Percentiles rank a stretch among this genome's conserved stretches.
These are phyloP conservation scores for Nemania sp. DNA, from an alignment of 2,329 filamentous ascomycete species.

Conservation along the genomic window DNA sequence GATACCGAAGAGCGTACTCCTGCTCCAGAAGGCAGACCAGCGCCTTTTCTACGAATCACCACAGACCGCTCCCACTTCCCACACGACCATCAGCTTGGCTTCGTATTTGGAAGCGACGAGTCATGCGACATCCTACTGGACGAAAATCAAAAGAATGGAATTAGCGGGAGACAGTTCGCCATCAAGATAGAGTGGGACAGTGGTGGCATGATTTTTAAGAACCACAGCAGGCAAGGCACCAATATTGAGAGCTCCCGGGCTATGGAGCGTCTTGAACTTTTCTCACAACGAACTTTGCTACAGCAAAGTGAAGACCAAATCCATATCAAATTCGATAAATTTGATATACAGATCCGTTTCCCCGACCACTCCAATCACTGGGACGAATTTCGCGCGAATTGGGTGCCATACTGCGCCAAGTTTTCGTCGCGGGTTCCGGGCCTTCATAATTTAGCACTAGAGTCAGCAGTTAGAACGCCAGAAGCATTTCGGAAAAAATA, in stretches of 20 bases:
- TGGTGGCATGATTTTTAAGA: not conserved
- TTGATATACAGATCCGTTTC: not conserved
- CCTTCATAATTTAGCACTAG: not conserved
- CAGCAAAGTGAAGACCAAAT: not conserved
- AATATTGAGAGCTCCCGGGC: not conserved
- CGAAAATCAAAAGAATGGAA: not conserved
- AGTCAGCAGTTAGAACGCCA: not conserved
- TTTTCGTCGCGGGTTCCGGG: not conserved
- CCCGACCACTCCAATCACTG: not conserved
- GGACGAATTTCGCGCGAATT: not conserved
- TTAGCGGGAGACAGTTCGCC: not conserved
- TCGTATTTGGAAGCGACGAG: not conserved
- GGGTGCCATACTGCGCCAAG: not conserved
- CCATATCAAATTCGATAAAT: not conserved
- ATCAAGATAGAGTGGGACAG: not conserved
- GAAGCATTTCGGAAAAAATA: not conserved
- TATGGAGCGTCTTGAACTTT: not conserved
- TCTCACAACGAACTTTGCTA: not conserved
- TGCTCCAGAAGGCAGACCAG: not conserved
- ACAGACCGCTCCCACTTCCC: not conserved
- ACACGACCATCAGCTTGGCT: not conserved
- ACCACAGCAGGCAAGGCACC: not conserved
- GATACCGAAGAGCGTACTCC: not conserved
- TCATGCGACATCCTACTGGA: conserved; percentile 5
- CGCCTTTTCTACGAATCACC: not conserved